Evolutionary conservation across 73 alveolate species (phyloP), one percentile per base, ranked within the genome.

Genomic region (Tetrahymena thermophila): DNA sequence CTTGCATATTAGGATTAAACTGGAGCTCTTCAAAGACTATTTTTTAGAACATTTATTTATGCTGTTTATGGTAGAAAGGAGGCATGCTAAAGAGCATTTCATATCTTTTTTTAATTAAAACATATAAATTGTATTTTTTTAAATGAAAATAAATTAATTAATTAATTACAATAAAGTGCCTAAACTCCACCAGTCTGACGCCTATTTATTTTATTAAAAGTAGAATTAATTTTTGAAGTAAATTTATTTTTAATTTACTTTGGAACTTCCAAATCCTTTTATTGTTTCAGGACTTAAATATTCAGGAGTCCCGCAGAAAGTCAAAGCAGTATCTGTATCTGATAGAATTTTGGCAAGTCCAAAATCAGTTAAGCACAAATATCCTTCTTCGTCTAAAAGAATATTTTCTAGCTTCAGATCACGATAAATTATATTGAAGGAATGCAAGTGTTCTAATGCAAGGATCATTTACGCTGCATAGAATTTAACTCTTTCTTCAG

Each of bases 381-480:
- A 99, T 25, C 99, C 99, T 17, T 97, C 97, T 50, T 93, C 85
- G 93, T 98, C 99, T 11, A 98, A 94, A 37, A 98, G 97, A 15
- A 98, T 98, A 97, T 98, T 98, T 95, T 98, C 99, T 5, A 99
- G 99, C 93, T 98, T 98, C 85, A 98, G 94, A 95, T 98, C 99
- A 58, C 99, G 89, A 94, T 98, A 98, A 17, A 98, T 98, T 9
- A 98, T 97, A 83, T 96, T 97, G 96, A 98, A 97, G 96, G 97
- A 96, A 95, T 98, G 99, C 85, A 98, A 94, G 94, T 96, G 96
- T 94, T 97, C 96, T 85, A 98, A 93, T 14, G 99, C 99, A 28
- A 98, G 94, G 34, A 98, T 58, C 89, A 98, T 85, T 96, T 98
- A 99, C 5, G 99, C 99, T 4, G 99, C 97, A 94, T 98, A 98